These are phyloP conservation scores for Lycium ferocissimum DNA, from an alignment of 257 asterid species.

Conservation along the genomic window DNA sequence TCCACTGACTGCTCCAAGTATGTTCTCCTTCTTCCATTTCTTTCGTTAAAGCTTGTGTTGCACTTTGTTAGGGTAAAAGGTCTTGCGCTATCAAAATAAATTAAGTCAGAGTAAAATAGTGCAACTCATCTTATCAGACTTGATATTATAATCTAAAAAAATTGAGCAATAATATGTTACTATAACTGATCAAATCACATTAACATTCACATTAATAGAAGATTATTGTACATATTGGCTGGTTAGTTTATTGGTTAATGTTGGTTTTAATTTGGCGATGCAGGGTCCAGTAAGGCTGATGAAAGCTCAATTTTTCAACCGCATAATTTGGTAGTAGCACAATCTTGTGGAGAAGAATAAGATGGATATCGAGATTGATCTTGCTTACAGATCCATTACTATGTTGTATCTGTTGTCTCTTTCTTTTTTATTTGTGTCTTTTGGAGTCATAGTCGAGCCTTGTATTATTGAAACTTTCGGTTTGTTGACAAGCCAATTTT, in stretches of 20 bases:
- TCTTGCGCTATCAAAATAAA: too few relatives aligned
- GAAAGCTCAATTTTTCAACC: background rate
- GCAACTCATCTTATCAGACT: background rate
- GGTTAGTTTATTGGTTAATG: background rate
- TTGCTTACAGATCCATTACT: background rate
- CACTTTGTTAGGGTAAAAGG: too few relatives aligned
- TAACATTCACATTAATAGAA: too few relatives aligned
- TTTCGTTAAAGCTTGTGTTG: too few relatives aligned
- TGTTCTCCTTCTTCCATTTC: too few relatives aligned
- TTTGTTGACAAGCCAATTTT: background rate
- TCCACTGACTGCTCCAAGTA: too few relatives aligned
- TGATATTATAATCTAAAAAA: background rate
- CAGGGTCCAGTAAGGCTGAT: background rate
- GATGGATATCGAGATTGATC: conserved; percentile 2
- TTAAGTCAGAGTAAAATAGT: background rate
- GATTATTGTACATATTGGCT: background rate
- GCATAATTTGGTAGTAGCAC: background rate
- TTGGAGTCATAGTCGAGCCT: background rate
- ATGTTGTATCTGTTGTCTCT: too few relatives aligned
- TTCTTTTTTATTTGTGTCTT: too few relatives aligned
- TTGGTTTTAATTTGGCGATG: background rate
- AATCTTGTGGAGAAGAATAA: conserved; percentile 1
- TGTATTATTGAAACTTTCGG: background rate
- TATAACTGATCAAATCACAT: too few relatives aligned
- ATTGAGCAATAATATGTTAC: background rate